Conservation (phyloP, 306 rosid species). For the Pyrus betulifolia region DNA sequence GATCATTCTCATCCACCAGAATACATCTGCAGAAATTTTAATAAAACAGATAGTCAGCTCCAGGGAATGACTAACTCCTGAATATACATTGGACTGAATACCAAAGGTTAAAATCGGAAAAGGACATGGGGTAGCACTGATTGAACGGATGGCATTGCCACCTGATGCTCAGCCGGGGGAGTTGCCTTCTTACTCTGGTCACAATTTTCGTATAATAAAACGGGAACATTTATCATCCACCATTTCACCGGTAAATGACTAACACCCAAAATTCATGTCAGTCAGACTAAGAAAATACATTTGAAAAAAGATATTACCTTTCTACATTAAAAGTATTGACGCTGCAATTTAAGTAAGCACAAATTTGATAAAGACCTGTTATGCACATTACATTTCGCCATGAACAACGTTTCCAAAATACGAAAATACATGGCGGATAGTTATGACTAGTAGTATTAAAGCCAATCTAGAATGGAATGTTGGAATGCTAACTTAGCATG, state of each 20-base stretch:
- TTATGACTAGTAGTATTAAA: neutral
- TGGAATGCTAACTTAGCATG: too few relatives aligned
- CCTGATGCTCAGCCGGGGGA: neutral
- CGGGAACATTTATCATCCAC: neutral
- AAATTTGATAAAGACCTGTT: neutral
- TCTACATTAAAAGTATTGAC: neutral
- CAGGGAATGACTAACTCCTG: neutral
- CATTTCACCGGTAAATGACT: neutral
- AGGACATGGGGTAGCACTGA: neutral
- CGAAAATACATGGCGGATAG: neutral
- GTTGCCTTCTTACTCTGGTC: neutral
- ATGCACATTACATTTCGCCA: neutral
- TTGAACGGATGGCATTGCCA: neutral
- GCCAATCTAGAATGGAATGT: neutral
- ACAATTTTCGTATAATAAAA: neutral
- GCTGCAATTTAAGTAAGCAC: neutral
- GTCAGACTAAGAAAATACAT: neutral
- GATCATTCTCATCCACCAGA: slow-evolving; percentile 94
- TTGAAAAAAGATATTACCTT: neutral
- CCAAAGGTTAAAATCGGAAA: neutral
- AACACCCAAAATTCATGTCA: neutral
- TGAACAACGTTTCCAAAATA: neutral
- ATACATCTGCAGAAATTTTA: slow-evolving; percentile 64
- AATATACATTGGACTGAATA: neutral
- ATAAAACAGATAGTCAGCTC: slow-evolving; percentile 8